Evolutionary conservation across 768 basidiomycete genomes (phyloP).

Genomic region (Daedaleopsis nitida): DNA sequence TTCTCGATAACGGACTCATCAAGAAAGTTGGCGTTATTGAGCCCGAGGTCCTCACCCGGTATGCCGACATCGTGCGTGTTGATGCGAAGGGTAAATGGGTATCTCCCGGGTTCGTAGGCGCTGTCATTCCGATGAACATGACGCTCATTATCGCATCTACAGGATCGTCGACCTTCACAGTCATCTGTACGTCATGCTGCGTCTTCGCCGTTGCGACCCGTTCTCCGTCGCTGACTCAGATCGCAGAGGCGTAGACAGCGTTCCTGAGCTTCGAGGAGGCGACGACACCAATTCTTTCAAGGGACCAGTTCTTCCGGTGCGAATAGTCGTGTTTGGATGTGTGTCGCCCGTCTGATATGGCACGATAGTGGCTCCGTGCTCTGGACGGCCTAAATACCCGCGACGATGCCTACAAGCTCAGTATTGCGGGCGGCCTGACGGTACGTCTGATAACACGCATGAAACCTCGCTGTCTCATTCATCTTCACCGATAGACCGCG

Average conservation of each 20-base stretch:
- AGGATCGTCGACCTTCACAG: slow-evolving; percentile 22
- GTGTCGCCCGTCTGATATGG: not conserved
- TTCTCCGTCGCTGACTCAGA: slow-evolving; percentile 49
- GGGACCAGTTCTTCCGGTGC: slow-evolving; percentile 30
- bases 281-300: slow-evolving; percentile 47
- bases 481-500: slow-evolving; percentile 40
- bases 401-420: slow-evolving; percentile 67
- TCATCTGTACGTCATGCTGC: slow-evolving; percentile 21
- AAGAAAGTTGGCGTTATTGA: slow-evolving; percentile 54
- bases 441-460: not conserved
- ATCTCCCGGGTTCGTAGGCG: slow-evolving; percentile 68
- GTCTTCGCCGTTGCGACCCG: no score
- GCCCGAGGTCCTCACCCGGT: slow-evolving; percentile 19
- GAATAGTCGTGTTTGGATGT: slow-evolving; percentile 24
- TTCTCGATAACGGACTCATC: slow-evolving; percentile 71
- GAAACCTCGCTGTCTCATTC: not conserved
- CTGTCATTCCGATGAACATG: no score
- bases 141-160: not conserved
- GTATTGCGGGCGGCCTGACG: slow-evolving; percentile 81
- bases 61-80: slow-evolving; percentile 46
- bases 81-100: slow-evolving; percentile 76
- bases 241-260: slow-evolving; percentile 7
- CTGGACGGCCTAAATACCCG: slow-evolving; percentile 83
- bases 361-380: slow-evolving; percentile 58
- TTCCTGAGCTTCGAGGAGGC: slow-evolving; percentile 32